Evolutionary conservation across 495 filamentous ascomycete species (phyloP).

Genomic region (Wilcoxina mikolae): DNA sequence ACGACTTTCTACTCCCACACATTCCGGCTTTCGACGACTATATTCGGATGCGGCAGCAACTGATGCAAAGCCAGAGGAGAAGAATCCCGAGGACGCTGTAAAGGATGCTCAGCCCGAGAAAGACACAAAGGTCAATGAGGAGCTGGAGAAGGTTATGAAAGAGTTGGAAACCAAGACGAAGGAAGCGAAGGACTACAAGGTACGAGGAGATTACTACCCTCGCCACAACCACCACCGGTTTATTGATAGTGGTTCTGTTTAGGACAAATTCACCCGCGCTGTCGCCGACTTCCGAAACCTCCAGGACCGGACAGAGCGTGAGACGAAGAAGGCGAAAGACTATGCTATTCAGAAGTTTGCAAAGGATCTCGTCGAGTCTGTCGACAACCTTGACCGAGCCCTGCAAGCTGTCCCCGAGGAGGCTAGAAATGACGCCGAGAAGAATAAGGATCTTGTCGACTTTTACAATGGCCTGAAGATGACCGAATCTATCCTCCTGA

Average conservation of each 20-base stretch:
- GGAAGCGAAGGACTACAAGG: conserved; percentile 71
- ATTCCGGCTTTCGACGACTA: neutral
- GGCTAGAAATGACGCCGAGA: conserved; percentile 41
- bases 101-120: conserved; percentile 1
- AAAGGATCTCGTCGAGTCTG: conserved; percentile 77
- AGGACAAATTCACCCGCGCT: conserved; percentile 87
- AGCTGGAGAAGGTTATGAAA: conserved; percentile 3
- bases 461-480: conserved; percentile 83
- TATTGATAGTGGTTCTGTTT: conserved; percentile 4
- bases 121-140: neutral
- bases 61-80: neutral
- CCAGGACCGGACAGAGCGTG: conserved; percentile 83
- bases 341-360: conserved; percentile 93
- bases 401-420: conserved; percentile 61
- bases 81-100: conserved; percentile 1
- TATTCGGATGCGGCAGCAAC: neutral
- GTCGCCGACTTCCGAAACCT: conserved; percentile 96
- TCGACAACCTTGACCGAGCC: conserved; percentile 95
- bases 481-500: conserved; percentile 79
- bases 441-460: conserved; percentile 48
- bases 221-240: neutral
- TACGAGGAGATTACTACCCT: conserved; percentile 29
- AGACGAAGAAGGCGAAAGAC: conserved; percentile 69
- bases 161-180: conserved; percentile 3
- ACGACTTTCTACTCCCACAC: too few relatives aligned